Evolutionary conservation across 1,284 basidiomycete species (phyloP).

Genomic region (Uromyces viciae-fabae): DNA sequence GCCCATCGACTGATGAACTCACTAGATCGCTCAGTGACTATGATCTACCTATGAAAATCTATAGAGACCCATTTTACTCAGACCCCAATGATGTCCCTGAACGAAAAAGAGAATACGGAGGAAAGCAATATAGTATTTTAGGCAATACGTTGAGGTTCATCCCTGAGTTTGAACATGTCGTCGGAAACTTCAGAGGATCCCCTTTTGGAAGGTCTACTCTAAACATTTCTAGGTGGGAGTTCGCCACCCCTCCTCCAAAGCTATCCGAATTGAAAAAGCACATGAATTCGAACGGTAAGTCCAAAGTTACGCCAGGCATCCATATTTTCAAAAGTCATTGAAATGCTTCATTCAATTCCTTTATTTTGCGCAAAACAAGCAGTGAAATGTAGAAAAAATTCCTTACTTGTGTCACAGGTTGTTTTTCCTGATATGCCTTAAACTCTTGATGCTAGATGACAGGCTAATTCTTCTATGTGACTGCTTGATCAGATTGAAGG

Average conservation of each 20-base stretch:
- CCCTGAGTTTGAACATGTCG: conserved; percentile 51
- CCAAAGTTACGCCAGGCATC: too few relatives aligned
- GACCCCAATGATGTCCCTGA: conserved; percentile 68
- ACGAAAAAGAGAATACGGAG: conserved; percentile 71
- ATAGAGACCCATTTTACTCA: conserved; percentile 75
- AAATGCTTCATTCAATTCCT: not conserved
- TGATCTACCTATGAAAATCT: conserved; percentile 65
- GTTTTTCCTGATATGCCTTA: not conserved
- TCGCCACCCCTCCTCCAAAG: conserved; percentile 65
- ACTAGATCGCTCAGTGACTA: conserved; percentile 60
- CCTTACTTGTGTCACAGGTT: conserved; percentile 43
- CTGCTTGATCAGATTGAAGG: conserved; percentile 37
- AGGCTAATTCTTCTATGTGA: not conserved
- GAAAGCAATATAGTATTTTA: conserved; percentile 69
- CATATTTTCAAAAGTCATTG: too few relatives aligned
- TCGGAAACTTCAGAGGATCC: not conserved
- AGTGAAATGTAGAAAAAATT: conserved; percentile 14
- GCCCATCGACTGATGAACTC: conserved; percentile 64
- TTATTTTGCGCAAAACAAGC: not conserved
- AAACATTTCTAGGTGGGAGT: conserved; percentile 66
- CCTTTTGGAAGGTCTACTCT: not conserved
- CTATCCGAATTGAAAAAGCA: conserved; percentile 60
- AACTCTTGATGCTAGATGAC: not conserved
- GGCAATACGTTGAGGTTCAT: conserved; percentile 54
- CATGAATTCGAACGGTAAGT: not conserved